Evolutionary conservation across 208 protist species (phyloP), one percentile per base, ranked within the genome.

Genomic region (Kentomonas sorsogonicus): DNA sequence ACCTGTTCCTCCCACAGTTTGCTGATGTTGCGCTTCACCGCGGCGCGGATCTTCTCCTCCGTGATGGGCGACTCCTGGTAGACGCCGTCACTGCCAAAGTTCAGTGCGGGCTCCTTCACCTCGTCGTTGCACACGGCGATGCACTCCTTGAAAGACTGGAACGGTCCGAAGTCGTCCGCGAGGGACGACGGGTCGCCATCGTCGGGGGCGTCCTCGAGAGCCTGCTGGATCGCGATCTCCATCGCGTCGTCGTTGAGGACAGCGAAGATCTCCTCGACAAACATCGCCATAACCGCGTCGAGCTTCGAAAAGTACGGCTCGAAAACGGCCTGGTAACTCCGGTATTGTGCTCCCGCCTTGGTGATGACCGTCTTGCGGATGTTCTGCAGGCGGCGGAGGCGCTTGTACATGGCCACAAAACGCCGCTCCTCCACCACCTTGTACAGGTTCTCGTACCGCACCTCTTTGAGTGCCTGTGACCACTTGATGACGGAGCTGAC

Each of bases 301-400:
- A 91, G 73, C 63, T 94, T 94, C 4, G 80, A 69, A 73, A 94
- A 94, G 69, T 91, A 94, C 10, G 88, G 88, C 45, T 90, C 79
- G 54, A 92, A 94, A n/a, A 86, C 69, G 50, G 65, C 54, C 46
- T 87, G 67, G 50, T 79, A 91, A 45, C 58, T 79, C 16, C 61
- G 65, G 53, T 84, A 86, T 47, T 84, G 63, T 15, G 63, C 62
- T 2, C 71, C 75, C 23, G 79, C 70, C 48, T 81, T 82, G 13
- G 70, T 71, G 58, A 81, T 80, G 20, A 94, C 79, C 10, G 84
- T 86, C 23, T 59, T 56, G 20, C 88, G 82, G 55, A 95, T 92
- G 1, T 55, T 51, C 66, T 92, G 88, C 53, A 92, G 66, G 27
- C 72, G 59, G 20, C 69, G 54, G 20, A 95, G 67, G 3, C 74